phyloP scores from a whole-genome alignment of 2,329 filamentous ascomycete species.

The Aspergillus tubingensis region DNA sequence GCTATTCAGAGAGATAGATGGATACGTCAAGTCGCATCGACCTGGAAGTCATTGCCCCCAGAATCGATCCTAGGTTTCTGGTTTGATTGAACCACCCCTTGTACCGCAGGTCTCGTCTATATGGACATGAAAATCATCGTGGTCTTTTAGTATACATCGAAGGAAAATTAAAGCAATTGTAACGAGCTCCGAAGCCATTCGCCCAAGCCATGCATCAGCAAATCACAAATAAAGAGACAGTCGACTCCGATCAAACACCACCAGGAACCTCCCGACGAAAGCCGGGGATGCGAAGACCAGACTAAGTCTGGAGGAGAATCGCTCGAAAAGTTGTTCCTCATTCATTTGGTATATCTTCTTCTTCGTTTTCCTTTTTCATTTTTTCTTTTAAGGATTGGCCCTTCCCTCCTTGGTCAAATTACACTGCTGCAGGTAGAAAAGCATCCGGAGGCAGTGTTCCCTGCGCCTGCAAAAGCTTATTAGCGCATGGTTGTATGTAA shows the following conservation, averaged over 20 bases:
- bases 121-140: conserved; percentile 27
- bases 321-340: not conserved
- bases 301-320: not conserved
- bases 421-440: conserved; percentile 37
- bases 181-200: conserved; percentile 29
- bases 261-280: conserved; percentile 1
- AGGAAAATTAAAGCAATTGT: conserved; percentile 16
- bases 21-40: not conserved
- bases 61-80: not conserved
- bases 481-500: conserved; percentile 18
- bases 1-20: not conserved
- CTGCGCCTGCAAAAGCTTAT: conserved; percentile 31
- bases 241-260: conserved; percentile 10
- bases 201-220: conserved; percentile 37
- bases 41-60: not conserved
- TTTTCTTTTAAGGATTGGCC: not conserved
- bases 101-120: conserved; percentile 11
- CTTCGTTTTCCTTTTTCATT: too few relatives aligned
- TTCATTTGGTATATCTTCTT: not conserved
- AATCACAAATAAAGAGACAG: conserved; percentile 14
- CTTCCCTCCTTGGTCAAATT: not conserved
- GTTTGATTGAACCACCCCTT: not conserved
- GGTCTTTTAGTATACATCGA: conserved; percentile 19
- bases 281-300: not conserved
- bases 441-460: conserved; percentile 53